Evolutionary conservation across 1,284 basidiomycete genomes (phyloP), one percentile per base, ranked within the genome.

Genomic region (Termitomyces sp.): DNA sequence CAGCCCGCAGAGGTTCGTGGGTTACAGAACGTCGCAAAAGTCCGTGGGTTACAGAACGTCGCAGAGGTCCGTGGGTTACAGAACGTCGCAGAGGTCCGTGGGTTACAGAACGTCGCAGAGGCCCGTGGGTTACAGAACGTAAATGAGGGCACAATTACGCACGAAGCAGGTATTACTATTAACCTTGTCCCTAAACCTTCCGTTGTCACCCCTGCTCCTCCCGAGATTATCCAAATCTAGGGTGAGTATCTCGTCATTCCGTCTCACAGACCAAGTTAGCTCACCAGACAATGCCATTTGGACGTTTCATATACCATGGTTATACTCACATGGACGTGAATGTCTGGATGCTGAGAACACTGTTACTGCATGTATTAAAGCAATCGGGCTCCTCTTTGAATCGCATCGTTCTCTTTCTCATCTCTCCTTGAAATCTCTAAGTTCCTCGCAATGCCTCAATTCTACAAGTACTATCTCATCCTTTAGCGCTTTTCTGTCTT

Each of bases 381-480:
- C n/a, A 30, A 12, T 17, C 10, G 8, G 5, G 2, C 43, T 17
- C 42, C 21, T 28, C 43, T 31, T 17, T 31, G 1, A 31, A 30
- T 17, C 15, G 13, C 15, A 13, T 31, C 5, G 12, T 6, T 8
- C n/a, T 31, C 42, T 17, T 30, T 9, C 7, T 17, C 8, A 30
- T 4, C n/a, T 28, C 13, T 43, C 26, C 9, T 30, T 5, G 26
- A 19, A 30, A 10, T 28, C 19, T 6, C 12, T 13, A 13, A 13
- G 24, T 15, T 26, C 15, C 10, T 24, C 31, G 31, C 12, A 12
- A 53, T 53, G 44, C 34, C 34, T 17, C 41, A 45, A 28, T 57
- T 51, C 45, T 51, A 56, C 41, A 56, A 59, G 52, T 52, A 44
- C 31, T 36, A 24, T 13, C n/a, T 28, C 45, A 34, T 21, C n/a